Conservation (phyloP, 441 rosid genomes). For the Dalechampia spathulata region DNA sequence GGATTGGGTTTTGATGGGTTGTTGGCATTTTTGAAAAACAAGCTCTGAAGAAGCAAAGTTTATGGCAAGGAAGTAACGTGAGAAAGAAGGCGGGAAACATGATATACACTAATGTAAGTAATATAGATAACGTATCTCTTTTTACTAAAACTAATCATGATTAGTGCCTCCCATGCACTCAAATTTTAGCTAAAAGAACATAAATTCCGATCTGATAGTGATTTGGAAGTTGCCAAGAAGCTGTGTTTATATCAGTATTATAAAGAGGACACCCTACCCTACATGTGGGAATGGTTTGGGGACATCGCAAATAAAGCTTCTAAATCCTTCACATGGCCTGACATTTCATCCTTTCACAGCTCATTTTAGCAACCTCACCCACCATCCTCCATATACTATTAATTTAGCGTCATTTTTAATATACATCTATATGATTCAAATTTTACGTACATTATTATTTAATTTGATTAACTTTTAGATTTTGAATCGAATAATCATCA, state of each 20-base stretch:
- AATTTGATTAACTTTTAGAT: no score
- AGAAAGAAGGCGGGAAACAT: constrained; percentile 7
- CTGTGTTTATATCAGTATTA: background rate
- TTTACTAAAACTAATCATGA: constrained; percentile 14
- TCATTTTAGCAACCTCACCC: constrained; percentile 42
- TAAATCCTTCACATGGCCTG: no score
- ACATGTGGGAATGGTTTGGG: constrained; percentile 62
- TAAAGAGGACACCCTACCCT: constrained; percentile 34
- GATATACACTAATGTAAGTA: no score
- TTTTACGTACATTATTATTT: no score
- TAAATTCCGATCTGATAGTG: constrained; percentile 19
- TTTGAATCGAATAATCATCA: no score
- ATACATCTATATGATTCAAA: no score
- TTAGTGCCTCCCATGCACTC: constrained; percentile 16
- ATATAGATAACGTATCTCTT: no score
- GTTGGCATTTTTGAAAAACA: no score
- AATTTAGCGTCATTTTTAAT: no score
- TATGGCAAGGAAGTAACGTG: background rate
- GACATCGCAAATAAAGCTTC: constrained; percentile 49
- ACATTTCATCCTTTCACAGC: constrained; percentile 37
- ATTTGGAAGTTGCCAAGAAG: constrained; percentile 31
- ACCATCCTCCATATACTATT: constrained; percentile 17
- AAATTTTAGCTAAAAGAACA: constrained; percentile 14
- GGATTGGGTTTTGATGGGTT: no score
- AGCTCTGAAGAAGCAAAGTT: no score